Evolutionary conservation across 1,139 yeast genomes (phyloP).

Genomic region (Candida sojae): DNA sequence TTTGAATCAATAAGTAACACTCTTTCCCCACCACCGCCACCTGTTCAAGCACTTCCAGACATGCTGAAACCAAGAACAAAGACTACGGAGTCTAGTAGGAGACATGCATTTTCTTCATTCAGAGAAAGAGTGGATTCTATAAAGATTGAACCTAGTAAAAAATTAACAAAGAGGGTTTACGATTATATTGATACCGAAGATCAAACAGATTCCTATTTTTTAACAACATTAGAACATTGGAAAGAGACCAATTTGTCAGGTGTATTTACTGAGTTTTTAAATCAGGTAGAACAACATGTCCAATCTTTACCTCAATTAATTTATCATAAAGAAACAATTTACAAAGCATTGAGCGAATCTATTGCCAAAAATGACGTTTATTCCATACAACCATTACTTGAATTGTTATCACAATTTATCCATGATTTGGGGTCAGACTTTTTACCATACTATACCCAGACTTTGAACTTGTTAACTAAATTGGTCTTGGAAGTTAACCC

Average conservation of each 20-base stretch:
- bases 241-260: slow-evolving; percentile 80
- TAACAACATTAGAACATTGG: slow-evolving; percentile 85
- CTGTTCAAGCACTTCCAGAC: background rate
- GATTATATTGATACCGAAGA: slow-evolving; percentile 37
- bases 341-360: slow-evolving; percentile 50
- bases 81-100: slow-evolving; percentile 56
- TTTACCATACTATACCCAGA: slow-evolving; percentile 60
- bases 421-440: slow-evolving; percentile 95
- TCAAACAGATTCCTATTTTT: slow-evolving; percentile 75
- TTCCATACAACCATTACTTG: slow-evolving; percentile 80
- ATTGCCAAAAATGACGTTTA: slow-evolving; percentile 61
- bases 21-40: no score
- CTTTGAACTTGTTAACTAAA: slow-evolving; percentile 53
- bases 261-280: slow-evolving; percentile 64
- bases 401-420: slow-evolving; percentile 78
- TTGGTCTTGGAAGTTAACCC: slow-evolving; percentile 52
- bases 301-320: slow-evolving; percentile 82
- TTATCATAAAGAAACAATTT: slow-evolving; percentile 67
- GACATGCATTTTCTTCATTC: slow-evolving; percentile 72
- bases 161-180: slow-evolving; percentile 62
- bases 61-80: slow-evolving; percentile 23
- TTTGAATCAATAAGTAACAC: no score
- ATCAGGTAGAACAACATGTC: slow-evolving; percentile 52
- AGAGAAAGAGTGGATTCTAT: slow-evolving; percentile 81
- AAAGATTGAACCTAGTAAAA: slow-evolving; percentile 79